Conservation (phyloP, 1,284 basidiomycete species). For the Irpex lacteus region DNA sequence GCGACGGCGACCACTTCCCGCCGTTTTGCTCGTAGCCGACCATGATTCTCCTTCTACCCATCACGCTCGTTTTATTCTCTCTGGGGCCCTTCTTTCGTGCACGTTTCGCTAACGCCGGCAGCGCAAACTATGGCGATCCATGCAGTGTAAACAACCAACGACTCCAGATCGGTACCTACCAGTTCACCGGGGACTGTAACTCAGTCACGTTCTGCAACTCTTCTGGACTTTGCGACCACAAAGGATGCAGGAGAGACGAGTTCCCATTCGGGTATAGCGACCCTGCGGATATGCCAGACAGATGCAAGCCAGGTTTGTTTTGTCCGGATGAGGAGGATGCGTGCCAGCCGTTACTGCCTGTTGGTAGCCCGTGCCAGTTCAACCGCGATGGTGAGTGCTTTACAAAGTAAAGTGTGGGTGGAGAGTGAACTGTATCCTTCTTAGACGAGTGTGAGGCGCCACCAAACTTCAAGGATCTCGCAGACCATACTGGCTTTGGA, state of each 20-base stretch:
- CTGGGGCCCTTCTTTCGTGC: conserved; percentile 15
- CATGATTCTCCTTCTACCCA: conserved; percentile 27
- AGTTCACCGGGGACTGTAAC: conserved; percentile 78
- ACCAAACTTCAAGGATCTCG: conserved; percentile 59
- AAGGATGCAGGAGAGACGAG: conserved; percentile 74
- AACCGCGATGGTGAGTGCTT: conserved; percentile 75
- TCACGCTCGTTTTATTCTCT: conserved; percentile 40
- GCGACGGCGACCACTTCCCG: not conserved
- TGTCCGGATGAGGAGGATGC: conserved; percentile 83
- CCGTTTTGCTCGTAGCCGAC: not conserved
- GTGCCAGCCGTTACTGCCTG: conserved; percentile 60
- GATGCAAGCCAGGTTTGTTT: conserved; percentile 63
- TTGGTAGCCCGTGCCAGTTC: conserved; percentile 76
- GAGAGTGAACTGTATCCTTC: not conserved
- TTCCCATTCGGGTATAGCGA: conserved; percentile 67
- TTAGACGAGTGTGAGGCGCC: conserved; percentile 76
- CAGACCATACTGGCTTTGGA: conserved; percentile 53
- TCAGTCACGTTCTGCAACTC: conserved; percentile 63
- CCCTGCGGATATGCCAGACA: conserved; percentile 47
- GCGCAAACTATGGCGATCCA: conserved; percentile 38
- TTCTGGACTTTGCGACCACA: conserved; percentile 55
- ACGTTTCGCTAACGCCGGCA: conserved; percentile 37
- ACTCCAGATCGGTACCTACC: conserved; percentile 70
- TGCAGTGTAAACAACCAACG: conserved; percentile 60
- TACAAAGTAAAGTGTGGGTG: not conserved